A percentile compares a stretch with the other conserved stretches of the same genome.
Evolutionary conservation across 208 protist species (phyloP).

Genomic region (Leishmania martiniquensis): DNA sequence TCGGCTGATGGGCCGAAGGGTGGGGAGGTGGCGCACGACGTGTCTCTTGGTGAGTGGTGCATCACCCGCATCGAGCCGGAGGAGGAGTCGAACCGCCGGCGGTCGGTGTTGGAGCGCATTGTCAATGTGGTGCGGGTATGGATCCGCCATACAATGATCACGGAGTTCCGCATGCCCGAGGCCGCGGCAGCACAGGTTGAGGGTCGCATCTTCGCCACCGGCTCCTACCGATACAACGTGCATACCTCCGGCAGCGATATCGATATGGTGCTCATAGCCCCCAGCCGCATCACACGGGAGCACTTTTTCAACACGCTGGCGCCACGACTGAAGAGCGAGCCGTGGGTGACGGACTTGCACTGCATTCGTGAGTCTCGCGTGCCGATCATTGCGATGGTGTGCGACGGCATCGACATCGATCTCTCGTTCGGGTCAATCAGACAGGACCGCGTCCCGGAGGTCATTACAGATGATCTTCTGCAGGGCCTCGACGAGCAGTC

Average conservation of each 20-base stretch:
- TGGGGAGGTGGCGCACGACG: conserved; percentile 74
- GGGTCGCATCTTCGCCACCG: conserved; percentile 97
- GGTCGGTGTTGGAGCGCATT: conserved; percentile 82
- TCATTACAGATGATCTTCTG: conserved; percentile 94
- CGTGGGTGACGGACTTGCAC: conserved; percentile 85
- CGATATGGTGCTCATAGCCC: conserved; percentile 96
- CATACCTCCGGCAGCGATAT: conserved; percentile 97
- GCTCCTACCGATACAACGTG: conserved; percentile 98
- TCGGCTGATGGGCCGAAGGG: conserved; percentile 80
- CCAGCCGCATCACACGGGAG: conserved; percentile 90
- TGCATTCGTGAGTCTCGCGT: conserved; percentile 95
- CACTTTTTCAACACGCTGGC: conserved; percentile 96
- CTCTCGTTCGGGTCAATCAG: conserved; percentile 95
- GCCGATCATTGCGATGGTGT: conserved; percentile 97
- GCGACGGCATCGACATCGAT: conserved; percentile 97
- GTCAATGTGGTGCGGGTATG: conserved; percentile 84
- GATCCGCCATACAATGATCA: conserved; percentile 89
- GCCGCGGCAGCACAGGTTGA: conserved; percentile 85
- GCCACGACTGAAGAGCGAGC: conserved; percentile 73
- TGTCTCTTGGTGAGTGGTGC: conserved; percentile 71
- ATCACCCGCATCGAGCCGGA: conserved; percentile 83
- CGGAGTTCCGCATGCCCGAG: conserved; percentile 90
- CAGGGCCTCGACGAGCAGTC: conserved; percentile 95
- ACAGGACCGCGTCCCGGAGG: conserved; percentile 87
- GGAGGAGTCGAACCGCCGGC: conserved; percentile 87